Evolutionary conservation across 1,284 basidiomycete genomes (phyloP).

Genomic region (Coniferiporia sulphurascens): DNA sequence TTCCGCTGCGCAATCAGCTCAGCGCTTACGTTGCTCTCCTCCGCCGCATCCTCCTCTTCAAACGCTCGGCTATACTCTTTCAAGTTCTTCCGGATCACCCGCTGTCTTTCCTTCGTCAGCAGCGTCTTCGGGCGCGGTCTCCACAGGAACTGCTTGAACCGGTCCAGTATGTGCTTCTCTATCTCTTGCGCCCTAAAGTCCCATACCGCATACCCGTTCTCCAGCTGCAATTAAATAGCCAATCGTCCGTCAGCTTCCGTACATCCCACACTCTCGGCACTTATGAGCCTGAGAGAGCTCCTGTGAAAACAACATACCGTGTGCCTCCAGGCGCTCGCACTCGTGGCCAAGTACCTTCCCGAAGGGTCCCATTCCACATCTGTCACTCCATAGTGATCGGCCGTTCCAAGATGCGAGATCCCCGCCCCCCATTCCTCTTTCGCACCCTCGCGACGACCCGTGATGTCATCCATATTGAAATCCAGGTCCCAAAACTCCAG

Average conservation of each 20-base stretch:
- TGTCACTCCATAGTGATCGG: slow-evolving; percentile 98
- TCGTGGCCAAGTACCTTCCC: slow-evolving; percentile 91
- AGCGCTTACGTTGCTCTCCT: slow-evolving; percentile 91
- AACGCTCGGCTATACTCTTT: slow-evolving; percentile 90
- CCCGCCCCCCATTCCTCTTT: slow-evolving; percentile 81
- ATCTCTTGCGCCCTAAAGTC: slow-evolving; percentile 96
- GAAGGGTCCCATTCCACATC: slow-evolving; percentile 99
- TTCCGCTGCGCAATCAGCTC: slow-evolving; percentile 91
- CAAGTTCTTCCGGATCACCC: slow-evolving; percentile 84
- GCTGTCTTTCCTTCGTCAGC: slow-evolving; percentile 86
- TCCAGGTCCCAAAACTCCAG: slow-evolving; percentile 99
- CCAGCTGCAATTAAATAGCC: slow-evolving; percentile 54
- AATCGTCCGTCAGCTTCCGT: not conserved
- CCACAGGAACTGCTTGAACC: slow-evolving; percentile 99
- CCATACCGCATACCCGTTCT: slow-evolving; percentile 97
- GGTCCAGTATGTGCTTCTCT: slow-evolving; percentile 84
- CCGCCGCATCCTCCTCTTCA: slow-evolving; percentile 95
- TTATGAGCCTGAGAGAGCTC: slow-evolving; percentile 6
- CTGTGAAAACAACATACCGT: slow-evolving; percentile 52
- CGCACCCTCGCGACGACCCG: slow-evolving; percentile 54
- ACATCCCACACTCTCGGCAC: not conserved
- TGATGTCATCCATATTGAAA: slow-evolving; percentile 72
- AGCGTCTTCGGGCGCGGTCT: slow-evolving; percentile 89
- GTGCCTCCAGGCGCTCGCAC: slow-evolving; percentile 93
- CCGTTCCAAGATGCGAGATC: slow-evolving; percentile 82